Evolutionary conservation across 169 alveolate genomes (phyloP), one percentile per base, ranked within the genome.

Genomic region (Plasmodium adleri): DNA sequence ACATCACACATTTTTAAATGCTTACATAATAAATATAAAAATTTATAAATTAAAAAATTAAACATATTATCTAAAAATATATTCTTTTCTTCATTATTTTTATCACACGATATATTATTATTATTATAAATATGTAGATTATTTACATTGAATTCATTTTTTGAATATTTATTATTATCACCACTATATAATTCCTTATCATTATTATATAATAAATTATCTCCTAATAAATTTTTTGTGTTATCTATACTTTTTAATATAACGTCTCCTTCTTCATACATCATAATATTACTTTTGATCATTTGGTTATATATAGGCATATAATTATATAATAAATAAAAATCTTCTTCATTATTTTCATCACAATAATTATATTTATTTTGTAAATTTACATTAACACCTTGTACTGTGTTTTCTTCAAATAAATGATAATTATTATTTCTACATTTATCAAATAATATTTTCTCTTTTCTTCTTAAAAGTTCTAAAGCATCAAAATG

Each of bases 221-320:
- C 62, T 45, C 45, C 71, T 17, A 49, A 59, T 7, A 66, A 17
- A 12, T 39, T 74, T 13, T 52, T 20, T 12, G 15, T 28, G 8
- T 15, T 13, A 43, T 26, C 67, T 39, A 39, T 39, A 39, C 12
- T 66, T 15, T n/a, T 39, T 17, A 49, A 59, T 17, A 66, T 20
- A 22, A 60, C 88, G 9, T 59, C 13, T 28, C 54, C n/a, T n/a
- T 15, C 45, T 20, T 45, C 72, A n/a, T 54, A 49, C 50, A 13
- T 54, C 59, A 64, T 22, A 63, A 6, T 4, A 15, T 49, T 47
- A 12, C 17, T 71, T 71, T 47, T 71, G 45, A 71, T 49, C 45
- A 86, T 72, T 32, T 86, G 72, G 32, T 71, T 54, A 43, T 86
- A 86, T 80, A 71, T 71, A 32, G 92, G 92, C 92, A 86, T 86